Conservation (phyloP, 768 basidiomycete species). For the Baorangia bicolor region DNA sequence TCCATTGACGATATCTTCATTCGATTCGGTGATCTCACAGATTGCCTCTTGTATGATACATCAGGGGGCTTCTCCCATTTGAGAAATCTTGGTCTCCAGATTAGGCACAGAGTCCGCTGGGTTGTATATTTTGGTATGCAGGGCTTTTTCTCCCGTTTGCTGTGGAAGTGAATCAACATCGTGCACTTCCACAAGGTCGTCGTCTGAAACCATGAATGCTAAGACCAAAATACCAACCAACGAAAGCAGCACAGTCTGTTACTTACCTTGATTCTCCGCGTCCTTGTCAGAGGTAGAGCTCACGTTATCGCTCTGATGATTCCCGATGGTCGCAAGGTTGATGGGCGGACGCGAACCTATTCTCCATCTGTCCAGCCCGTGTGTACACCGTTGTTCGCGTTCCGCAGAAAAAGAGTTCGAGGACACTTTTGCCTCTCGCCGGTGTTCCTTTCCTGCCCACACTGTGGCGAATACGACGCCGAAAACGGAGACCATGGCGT, state of each 20-base stretch:
- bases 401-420: not conserved
- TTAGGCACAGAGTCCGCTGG: not conserved
- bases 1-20: not conserved
- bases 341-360: not conserved
- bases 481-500: constrained; percentile 1
- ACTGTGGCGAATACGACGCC: constrained; percentile 14
- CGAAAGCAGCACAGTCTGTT: not conserved
- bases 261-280: not conserved
- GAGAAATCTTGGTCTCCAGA: not conserved
- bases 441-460: constrained; percentile 10
- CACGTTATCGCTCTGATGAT: not conserved
- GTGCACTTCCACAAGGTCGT: not conserved
- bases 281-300: not conserved
- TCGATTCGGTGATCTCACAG: not conserved
- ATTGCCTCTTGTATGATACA: not conserved
- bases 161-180: not conserved
- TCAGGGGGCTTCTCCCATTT: not conserved
- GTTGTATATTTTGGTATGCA: not conserved
- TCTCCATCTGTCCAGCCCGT: not conserved
- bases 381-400: not conserved
- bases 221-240: not conserved
- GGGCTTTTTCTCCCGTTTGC: not conserved
- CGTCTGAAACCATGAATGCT: not conserved
- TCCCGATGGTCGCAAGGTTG: not conserved
- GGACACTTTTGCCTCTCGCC: not conserved